Base-by-base conservation (phyloP, 805 yeast genomes). In the Phaffomyces antillensis region DNA sequence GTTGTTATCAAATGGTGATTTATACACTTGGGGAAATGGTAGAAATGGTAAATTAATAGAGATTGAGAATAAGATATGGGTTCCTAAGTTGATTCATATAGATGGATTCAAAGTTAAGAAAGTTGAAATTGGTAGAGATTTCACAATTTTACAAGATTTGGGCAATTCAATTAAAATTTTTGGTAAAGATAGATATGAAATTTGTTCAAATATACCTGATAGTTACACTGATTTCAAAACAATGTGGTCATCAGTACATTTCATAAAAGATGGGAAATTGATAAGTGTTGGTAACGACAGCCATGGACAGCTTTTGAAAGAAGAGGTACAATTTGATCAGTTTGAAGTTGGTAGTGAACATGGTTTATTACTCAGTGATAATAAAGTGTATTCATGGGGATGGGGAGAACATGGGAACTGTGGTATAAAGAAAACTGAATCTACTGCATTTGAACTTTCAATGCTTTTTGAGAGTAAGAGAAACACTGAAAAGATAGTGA, bases 361-460 rank as follows among this genome's bases (percentile, higher is more conserved):
- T 62, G 95, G 93, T 0, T 54, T 89, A 16, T 53, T 76, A 7
- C 42, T 53, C 3, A 39, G 36, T 3, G 47, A 37, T 13, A 42
- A 62, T 35, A 41, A 45, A 9, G 81, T 89, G 0, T 66, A 58
- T 44, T 74, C 90, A 2, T 93, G 98, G 98, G 99, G 99, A 0
- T 91, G 99, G 99, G 97, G 96, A 13, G 98, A 93, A 58, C 99
- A 91, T 62, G 99, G 99, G 0, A 91, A 91, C 59, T 91, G 98
- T 64, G 96, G 96, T 0, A 41, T 52, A 4, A 39, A 47, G 7
- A 41, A 26, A 11, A 40, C 26, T 2, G 52, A 47, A 12, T 46
- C 52, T 11, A 39, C 61, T 46, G 33, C 64, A 42, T 40, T 74
- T 66, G 42, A 41, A 4, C 39, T 66, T 71, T 3, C 70, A 63